Conservation (phyloP, 2,329 filamentous ascomycete genomes). For the Tolypocladium sp. region DNA sequence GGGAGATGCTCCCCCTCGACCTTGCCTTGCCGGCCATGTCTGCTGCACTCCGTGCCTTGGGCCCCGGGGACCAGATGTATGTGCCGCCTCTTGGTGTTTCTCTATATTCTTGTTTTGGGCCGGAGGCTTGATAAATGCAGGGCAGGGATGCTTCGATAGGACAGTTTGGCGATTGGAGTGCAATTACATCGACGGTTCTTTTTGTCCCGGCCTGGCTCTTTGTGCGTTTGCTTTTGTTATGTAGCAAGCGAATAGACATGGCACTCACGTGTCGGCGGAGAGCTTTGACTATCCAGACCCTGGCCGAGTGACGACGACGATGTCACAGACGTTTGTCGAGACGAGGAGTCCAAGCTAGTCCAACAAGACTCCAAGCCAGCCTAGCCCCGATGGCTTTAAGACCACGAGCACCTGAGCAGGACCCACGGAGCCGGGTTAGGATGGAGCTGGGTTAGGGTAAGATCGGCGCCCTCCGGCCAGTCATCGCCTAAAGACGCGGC, state of each 20-base stretch:
- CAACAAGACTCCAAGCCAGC: not conserved
- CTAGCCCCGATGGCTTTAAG: not conserved
- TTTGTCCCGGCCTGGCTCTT: not conserved
- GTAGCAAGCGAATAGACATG: not conserved
- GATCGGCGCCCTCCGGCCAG: not conserved
- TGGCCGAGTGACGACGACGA: too few relatives aligned
- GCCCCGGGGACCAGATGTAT: not conserved
- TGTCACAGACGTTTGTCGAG: not conserved
- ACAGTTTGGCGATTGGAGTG: slow-evolving; percentile 43
- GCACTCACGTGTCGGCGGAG: not conserved
- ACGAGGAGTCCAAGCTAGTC: not conserved
- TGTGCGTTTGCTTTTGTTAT: not conserved
- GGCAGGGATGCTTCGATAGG: slow-evolving; percentile 34
- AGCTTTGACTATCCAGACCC: not conserved
- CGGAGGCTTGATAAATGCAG: slow-evolving; percentile 26
- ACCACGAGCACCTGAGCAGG: not conserved
- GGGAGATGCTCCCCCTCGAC: not conserved
- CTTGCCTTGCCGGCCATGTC: not conserved
- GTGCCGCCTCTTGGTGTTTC: not conserved
- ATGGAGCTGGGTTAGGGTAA: not conserved
- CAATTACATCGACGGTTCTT: slow-evolving; percentile 29
- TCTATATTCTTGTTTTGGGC: slow-evolving; percentile 10
- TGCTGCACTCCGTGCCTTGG: not conserved
- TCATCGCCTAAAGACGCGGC: not conserved
- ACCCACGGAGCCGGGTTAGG: not conserved